These are phyloP conservation scores for Paecilomyces dactylethromorphus DNA, from an alignment of 2,329 filamentous ascomycete genomes.

Conservation along the genomic window DNA sequence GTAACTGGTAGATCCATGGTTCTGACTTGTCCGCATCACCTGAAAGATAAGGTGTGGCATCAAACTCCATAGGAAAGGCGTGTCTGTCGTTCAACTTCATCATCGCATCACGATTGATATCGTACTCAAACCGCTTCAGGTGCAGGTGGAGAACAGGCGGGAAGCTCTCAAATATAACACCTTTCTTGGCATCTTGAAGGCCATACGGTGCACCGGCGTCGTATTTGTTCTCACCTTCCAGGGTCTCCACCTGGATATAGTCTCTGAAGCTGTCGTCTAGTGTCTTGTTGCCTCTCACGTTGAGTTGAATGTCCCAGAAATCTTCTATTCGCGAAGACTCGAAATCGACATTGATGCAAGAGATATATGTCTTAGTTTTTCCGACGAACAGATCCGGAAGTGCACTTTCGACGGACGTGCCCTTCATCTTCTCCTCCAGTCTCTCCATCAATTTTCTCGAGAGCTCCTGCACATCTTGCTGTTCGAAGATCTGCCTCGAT, in stretches of 20 bases:
- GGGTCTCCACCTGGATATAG: constrained; percentile 92
- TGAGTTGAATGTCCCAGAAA: constrained; percentile 98
- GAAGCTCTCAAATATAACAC: constrained; percentile 93
- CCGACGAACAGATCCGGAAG: constrained; percentile 89
- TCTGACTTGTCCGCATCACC: constrained; percentile 82
- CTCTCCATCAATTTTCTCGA: constrained; percentile 96
- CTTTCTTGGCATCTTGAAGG: constrained; percentile 93
- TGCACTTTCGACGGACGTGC: constrained; percentile 81
- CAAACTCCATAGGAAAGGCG: constrained; percentile 44
- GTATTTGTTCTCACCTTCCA: constrained; percentile 98
- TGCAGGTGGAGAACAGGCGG: constrained; percentile 91
- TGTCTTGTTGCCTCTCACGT: constrained; percentile 89
- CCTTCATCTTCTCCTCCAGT: constrained; percentile 97
- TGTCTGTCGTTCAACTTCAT: constrained; percentile 73
- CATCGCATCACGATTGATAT: constrained; percentile 92
- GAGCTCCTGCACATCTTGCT: constrained; percentile 96
- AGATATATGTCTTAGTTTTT: constrained; percentile 98
- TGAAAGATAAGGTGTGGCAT: constrained; percentile 76
- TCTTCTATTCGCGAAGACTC: constrained; percentile 94
- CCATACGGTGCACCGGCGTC: constrained; percentile 85
- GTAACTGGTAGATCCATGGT: constrained; percentile 83
- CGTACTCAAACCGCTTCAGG: constrained; percentile 96
- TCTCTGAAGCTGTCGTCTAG: constrained; percentile 92
- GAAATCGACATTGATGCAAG: constrained; percentile 96
- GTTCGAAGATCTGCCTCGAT: constrained; percentile 94